Conservation (phyloP, 208 protist genomes). For the Wallacemonas collosoma region DNA sequence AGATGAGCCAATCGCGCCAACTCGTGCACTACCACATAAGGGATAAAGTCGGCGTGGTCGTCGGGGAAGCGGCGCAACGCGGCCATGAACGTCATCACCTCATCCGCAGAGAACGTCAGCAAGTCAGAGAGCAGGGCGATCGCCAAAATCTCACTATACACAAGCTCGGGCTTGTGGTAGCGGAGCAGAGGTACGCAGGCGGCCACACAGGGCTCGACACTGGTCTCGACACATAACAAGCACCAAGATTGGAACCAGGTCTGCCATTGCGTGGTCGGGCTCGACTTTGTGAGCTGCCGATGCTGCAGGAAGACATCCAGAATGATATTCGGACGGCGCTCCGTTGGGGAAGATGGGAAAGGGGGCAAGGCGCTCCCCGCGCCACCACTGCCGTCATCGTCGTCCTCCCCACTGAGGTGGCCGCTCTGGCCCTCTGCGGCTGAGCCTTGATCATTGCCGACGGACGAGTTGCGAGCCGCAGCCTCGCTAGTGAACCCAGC, state of each 20-base stretch:
- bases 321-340: background rate
- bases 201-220: constrained; percentile 52
- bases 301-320: background rate
- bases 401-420: background rate
- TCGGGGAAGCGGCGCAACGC: constrained; percentile 57
- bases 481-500: too few relatives aligned
- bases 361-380: background rate
- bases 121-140: constrained; percentile 75
- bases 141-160: constrained; percentile 71
- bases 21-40: constrained; percentile 63
- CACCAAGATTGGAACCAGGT: constrained; percentile 77
- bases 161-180: constrained; percentile 59
- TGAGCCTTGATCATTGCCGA: too few relatives aligned
- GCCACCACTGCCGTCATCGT: background rate
- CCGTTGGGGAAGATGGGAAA: background rate
- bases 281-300: background rate
- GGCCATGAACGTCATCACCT: constrained; percentile 55
- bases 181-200: constrained; percentile 60
- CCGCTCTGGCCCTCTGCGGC: too few relatives aligned
- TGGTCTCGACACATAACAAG: constrained; percentile 53
- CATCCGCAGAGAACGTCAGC: constrained; percentile 34
- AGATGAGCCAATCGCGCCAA: constrained; percentile 64
- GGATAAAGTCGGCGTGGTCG: constrained; percentile 50
- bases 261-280: constrained; percentile 41
- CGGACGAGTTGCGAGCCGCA: too few relatives aligned